phyloP scores from a whole-genome alignment of 306 rosid genomes.

The Dalbergia oliveri region DNA sequence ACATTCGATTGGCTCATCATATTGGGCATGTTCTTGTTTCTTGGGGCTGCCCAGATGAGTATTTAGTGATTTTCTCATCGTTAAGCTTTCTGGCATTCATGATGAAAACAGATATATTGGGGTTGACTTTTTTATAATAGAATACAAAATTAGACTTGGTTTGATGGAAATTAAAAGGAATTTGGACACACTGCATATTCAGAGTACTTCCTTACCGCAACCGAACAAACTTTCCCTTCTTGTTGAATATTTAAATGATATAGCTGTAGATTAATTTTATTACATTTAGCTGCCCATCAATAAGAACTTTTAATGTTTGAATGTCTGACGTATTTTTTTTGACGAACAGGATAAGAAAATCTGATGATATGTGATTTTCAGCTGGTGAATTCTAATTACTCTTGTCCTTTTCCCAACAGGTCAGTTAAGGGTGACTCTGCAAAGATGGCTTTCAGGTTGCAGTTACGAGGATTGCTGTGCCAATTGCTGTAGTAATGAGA shows the following conservation, averaged over 20 bases:
- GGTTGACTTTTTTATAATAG: slow-evolving; percentile 32
- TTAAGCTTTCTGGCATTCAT: slow-evolving; percentile 7
- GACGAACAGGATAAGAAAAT: slow-evolving; percentile 18
- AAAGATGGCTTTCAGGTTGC: slow-evolving; percentile 80
- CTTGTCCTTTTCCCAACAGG: slow-evolving; percentile 57
- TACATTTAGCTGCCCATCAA: slow-evolving; percentile 8
- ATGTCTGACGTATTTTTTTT: slow-evolving; percentile 12
- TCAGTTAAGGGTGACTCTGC: slow-evolving; percentile 69
- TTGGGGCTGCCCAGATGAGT: slow-evolving; percentile 12
- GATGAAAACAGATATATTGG: slow-evolving; percentile 24
- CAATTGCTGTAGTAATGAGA: slow-evolving; percentile 60
- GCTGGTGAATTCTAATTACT: slow-evolving; percentile 38
- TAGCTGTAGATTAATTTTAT: slow-evolving; percentile 12
- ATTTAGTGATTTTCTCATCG: slow-evolving; percentile 4
- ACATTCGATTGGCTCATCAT: not conserved
- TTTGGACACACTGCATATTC: slow-evolving; percentile 14
- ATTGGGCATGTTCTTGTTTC: slow-evolving; percentile 1
- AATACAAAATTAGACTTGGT: slow-evolving; percentile 22
- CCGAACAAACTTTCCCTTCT: not conserved
- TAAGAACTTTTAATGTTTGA: slow-evolving; percentile 18
- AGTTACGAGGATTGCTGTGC: slow-evolving; percentile 64
- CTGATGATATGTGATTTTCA: slow-evolving; percentile 36
- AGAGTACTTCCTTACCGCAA: not conserved
- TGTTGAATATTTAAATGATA: slow-evolving; percentile 9
- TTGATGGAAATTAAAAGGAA: slow-evolving; percentile 7